These are phyloP conservation scores for Apiospora aurea DNA, from an alignment of 2,329 filamentous ascomycete genomes.

Conservation along the genomic window DNA sequence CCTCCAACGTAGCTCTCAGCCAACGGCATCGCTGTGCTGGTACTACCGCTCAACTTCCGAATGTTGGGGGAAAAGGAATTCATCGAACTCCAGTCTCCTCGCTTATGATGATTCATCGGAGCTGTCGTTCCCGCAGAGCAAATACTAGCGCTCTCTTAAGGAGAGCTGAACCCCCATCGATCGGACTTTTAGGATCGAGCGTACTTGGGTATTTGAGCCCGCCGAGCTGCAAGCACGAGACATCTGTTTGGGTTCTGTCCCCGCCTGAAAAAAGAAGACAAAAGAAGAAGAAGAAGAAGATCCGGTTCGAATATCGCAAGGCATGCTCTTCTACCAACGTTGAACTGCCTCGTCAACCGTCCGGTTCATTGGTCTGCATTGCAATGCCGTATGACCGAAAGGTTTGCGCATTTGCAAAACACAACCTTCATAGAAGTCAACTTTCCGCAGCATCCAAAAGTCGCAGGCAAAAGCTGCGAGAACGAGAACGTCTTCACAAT, in stretches of 20 bases:
- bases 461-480: neutral
- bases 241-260: neutral
- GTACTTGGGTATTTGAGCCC: neutral
- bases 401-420: neutral
- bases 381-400: neutral
- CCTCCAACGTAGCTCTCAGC: neutral
- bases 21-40: neutral
- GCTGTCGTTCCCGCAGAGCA: neutral
- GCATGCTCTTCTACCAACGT: neutral
- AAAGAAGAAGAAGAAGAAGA: neutral
- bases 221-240: neutral
- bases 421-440: neutral
- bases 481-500: neutral
- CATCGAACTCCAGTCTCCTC: neutral
- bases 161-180: neutral
- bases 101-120: neutral
- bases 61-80: neutral
- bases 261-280: neutral
- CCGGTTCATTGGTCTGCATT: neutral
- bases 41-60: neutral
- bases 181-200: neutral
- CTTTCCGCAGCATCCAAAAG: neutral
- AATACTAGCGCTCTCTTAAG: neutral
- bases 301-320: neutral
- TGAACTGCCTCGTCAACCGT: neutral